A percentile compares a stretch with the other conserved stretches of the same genome.
phyloP scores from a whole-genome alignment of 495 filamentous ascomycete genomes.

The Aspergillus leporis region DNA sequence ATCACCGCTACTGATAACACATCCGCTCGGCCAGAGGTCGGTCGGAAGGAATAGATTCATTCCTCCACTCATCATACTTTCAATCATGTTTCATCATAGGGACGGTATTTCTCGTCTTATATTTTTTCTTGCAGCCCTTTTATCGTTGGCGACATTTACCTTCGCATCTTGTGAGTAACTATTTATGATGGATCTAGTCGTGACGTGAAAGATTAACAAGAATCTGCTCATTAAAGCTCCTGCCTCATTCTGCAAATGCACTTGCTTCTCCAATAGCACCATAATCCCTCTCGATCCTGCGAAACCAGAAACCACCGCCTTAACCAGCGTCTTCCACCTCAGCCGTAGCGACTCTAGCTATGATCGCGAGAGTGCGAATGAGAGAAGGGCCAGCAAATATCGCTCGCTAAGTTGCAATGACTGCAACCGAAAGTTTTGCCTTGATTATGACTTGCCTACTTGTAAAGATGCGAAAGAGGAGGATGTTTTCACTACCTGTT shows the following conservation, averaged over 20 bases:
- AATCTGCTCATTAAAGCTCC: conserved; percentile 38
- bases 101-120: conserved; percentile 16
- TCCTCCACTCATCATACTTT: background rate
- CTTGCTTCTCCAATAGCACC: conserved; percentile 86
- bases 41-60: background rate
- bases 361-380: conserved; percentile 13
- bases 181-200: background rate
- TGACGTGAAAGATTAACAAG: conserved; percentile 13
- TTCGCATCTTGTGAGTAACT: conserved; percentile 33
- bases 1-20: background rate
- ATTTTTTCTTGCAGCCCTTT: conserved; percentile 24
- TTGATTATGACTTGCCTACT: conserved; percentile 78
- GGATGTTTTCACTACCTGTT: conserved; percentile 87
- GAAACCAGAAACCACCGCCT: conserved; percentile 28
- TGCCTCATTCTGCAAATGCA: conserved; percentile 97
- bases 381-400: conserved; percentile 33
- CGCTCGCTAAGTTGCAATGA: conserved; percentile 66
- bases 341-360: conserved; percentile 18
- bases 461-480: conserved; percentile 84
- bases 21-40: background rate
- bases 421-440: conserved; percentile 90
- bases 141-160: conserved; percentile 29
- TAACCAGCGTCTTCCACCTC: conserved; percentile 28
- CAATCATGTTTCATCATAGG: conserved; percentile 10
- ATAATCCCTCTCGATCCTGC: conserved; percentile 63